phyloP scores from a whole-genome alignment of 768 basidiomycete genomes.

The Boletus rubroflammeus region DNA sequence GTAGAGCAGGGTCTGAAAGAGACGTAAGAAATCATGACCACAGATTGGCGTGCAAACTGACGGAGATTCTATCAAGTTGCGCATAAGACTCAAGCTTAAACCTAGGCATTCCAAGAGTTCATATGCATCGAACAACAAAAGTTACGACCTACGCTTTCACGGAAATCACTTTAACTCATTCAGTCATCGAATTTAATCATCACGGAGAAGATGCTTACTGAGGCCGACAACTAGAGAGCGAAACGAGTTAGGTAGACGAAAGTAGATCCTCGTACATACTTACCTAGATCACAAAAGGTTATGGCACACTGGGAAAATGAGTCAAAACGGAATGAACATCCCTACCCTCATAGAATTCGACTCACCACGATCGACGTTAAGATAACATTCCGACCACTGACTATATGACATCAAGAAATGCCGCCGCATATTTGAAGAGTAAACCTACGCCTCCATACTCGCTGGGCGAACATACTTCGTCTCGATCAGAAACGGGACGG shows the following conservation, averaged over 20 bases:
- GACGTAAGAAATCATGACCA: not conserved
- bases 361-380: constrained; percentile 47
- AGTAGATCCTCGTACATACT: constrained; percentile 7
- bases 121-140: not conserved
- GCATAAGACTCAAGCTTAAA: constrained; percentile 35
- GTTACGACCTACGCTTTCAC: constrained; percentile 42
- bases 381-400: constrained; percentile 41
- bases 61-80: constrained; percentile 39
- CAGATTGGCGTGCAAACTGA: constrained; percentile 17
- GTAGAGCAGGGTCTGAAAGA: constrained; percentile 45
- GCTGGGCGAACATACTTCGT: constrained; percentile 43
- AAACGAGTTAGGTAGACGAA: not conserved
- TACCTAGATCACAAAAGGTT: constrained; percentile 46
- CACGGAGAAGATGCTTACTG: not conserved
- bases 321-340: not conserved
- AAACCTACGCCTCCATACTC: constrained; percentile 47
- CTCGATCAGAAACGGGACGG: not conserved
- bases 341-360: not conserved
- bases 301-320: constrained; percentile 25
- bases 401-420: constrained; percentile 29
- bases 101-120: constrained; percentile 22
- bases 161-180: constrained; percentile 40
- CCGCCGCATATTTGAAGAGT: not conserved
- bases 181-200: not conserved
- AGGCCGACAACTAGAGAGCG: constrained; percentile 8